These are phyloP conservation scores for Dendrobium officinale DNA, from an alignment of 106 monocot species.

Conservation along the genomic window DNA sequence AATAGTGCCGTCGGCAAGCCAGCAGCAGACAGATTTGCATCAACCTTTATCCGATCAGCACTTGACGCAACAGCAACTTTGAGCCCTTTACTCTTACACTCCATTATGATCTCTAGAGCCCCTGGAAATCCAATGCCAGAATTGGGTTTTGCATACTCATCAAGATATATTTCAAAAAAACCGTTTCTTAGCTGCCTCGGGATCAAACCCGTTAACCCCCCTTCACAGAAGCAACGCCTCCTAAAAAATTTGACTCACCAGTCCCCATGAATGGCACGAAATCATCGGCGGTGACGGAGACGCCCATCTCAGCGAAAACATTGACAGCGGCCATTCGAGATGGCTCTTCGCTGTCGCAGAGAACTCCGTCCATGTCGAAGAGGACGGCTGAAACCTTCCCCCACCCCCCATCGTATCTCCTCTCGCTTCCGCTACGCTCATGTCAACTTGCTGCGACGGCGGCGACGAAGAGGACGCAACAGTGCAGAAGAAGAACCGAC, in stretches of 20 bases:
- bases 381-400: slow-evolving; percentile 94
- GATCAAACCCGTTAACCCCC: slow-evolving; percentile 63
- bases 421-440: slow-evolving; percentile 2
- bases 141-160: slow-evolving; percentile 92
- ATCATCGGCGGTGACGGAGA: slow-evolving; percentile 70
- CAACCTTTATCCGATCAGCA: slow-evolving; percentile 92
- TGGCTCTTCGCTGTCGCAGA: slow-evolving; percentile 88
- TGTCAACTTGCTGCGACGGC: slow-evolving; percentile 16
- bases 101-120: slow-evolving; percentile 76
- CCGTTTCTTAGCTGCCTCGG: slow-evolving; percentile 63
- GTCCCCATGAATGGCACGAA: slow-evolving; percentile 98
- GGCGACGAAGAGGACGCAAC: slow-evolving; percentile 16
- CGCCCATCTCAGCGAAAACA: slow-evolving; percentile 84
- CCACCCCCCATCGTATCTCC: slow-evolving; percentile 12
- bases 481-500: slow-evolving; percentile 4
- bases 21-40: slow-evolving; percentile 90
- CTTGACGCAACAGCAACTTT: slow-evolving; percentile 98
- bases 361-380: slow-evolving; percentile 98
- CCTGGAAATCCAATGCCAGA: slow-evolving; percentile 94
- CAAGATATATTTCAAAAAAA: slow-evolving; percentile 96
- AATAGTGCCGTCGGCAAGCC: slow-evolving; percentile 65
- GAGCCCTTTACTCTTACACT: slow-evolving; percentile 81
- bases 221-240: slow-evolving; percentile 80
- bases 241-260: slow-evolving; percentile 93
- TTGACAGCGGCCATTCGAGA: slow-evolving; percentile 88